phyloP scores from a whole-genome alignment of 176 grass and related monocot species.

The Carex cristatella region DNA sequence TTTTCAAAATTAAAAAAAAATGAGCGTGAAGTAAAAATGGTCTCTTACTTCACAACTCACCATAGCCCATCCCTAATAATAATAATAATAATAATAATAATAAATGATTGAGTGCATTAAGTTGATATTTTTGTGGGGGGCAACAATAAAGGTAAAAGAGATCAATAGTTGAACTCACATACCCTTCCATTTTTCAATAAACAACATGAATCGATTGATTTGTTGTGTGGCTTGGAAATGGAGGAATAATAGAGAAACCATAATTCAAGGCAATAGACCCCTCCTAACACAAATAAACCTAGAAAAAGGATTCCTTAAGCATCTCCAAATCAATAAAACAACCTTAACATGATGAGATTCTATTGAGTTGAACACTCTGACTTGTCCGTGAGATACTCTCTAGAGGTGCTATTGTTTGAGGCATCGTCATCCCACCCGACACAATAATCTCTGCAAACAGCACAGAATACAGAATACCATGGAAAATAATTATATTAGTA shows the following conservation, averaged over 20 bases:
- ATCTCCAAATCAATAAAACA: background rate
- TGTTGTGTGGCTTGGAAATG: background rate
- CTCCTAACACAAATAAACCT: background rate
- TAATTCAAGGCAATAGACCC: background rate
- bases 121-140: background rate
- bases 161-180: background rate
- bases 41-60: too few species aligned
- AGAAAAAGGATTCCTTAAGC: background rate
- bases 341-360: constrained; percentile 48
- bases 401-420: constrained; percentile 73
- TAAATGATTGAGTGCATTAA: background rate
- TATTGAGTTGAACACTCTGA: constrained; percentile 73
- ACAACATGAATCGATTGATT: background rate
- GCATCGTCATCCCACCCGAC: constrained; percentile 99
- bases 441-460: constrained; percentile 84
- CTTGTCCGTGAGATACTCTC: constrained; percentile 60
- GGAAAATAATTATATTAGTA: background rate
- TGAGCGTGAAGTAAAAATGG: too few species aligned
- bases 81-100: too few species aligned
- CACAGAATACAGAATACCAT: background rate
- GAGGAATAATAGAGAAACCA: background rate
- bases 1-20: too few species aligned
- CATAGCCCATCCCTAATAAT: too few species aligned
- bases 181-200: too few species aligned
- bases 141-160: background rate